A percentile compares a stretch with the other conserved stretches of the same genome.
phyloP scores from a whole-genome alignment of 1,139 yeast species.

The Geotrichum siamense region DNA sequence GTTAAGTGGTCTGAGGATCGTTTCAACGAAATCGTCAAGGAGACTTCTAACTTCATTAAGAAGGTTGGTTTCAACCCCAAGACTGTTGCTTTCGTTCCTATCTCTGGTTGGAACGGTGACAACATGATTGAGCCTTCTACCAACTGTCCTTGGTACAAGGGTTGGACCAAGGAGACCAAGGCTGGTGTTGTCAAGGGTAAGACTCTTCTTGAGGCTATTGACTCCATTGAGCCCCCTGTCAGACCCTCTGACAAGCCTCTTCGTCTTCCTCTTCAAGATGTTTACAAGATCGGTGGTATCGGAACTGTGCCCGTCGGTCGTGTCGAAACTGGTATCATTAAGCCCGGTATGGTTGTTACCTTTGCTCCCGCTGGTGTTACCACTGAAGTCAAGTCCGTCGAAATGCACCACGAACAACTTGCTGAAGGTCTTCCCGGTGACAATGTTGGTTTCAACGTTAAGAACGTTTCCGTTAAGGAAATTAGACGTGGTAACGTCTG shows the following conservation, averaged over 20 bases:
- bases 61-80: constrained; percentile 91
- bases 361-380: constrained; percentile 91
- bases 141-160: constrained; percentile 90
- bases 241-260: constrained; percentile 88
- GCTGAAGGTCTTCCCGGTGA: constrained; percentile 87
- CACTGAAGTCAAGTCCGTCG: constrained; percentile 89
- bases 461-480: constrained; percentile 90
- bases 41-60: constrained; percentile 82
- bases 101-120: constrained; percentile 94
- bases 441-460: constrained; percentile 92
- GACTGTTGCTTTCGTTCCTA: constrained; percentile 86
- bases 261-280: constrained; percentile 88
- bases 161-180: constrained; percentile 84
- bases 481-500: constrained; percentile 93
- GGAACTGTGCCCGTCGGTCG: constrained; percentile 94
- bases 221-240: constrained; percentile 75
- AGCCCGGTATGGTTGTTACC: constrained; percentile 86
- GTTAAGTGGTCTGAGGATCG: constrained; percentile 78
- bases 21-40: constrained; percentile 77
- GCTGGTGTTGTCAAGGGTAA: constrained; percentile 71
- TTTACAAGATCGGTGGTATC: constrained; percentile 89
- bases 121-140: constrained; percentile 80
- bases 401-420: constrained; percentile 90
- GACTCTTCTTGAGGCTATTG: constrained; percentile 84
- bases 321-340: constrained; percentile 87